Conservation (phyloP, 1,284 basidiomycete species). For the Naganishia cerealis region DNA sequence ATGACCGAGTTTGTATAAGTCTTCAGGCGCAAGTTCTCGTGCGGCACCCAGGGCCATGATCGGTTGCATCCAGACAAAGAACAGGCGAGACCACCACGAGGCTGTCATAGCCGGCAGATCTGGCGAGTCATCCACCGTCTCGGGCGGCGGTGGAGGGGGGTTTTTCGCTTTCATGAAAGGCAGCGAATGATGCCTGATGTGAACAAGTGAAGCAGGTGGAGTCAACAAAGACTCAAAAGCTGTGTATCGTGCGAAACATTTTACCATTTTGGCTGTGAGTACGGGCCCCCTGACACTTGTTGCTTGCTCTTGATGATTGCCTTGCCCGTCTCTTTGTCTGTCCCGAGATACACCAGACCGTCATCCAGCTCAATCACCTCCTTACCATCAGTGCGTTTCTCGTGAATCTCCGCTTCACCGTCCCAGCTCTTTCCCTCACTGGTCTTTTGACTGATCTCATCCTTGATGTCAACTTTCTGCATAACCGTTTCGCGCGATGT, state of each 20-base stretch:
- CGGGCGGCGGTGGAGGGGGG: slow-evolving; percentile 57
- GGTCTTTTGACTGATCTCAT: slow-evolving; percentile 1
- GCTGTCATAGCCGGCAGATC: slow-evolving; percentile 61
- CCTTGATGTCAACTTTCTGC: not conserved
- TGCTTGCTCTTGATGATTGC: slow-evolving; percentile 48
- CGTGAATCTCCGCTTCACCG: slow-evolving; percentile 12
- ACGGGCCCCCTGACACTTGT: slow-evolving; percentile 46
- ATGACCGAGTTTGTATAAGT: slow-evolving; percentile 76
- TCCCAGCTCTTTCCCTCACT: not conserved
- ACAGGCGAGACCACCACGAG: slow-evolving; percentile 59
- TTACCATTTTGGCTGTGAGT: slow-evolving; percentile 49
- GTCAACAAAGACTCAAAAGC: slow-evolving; percentile 19
- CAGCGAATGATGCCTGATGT: slow-evolving; percentile 49
- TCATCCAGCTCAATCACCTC: slow-evolving; percentile 31
- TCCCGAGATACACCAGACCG: slow-evolving; percentile 29
- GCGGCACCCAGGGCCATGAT: slow-evolving; percentile 63
- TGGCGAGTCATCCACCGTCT: slow-evolving; percentile 61
- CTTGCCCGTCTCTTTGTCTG: slow-evolving; percentile 42
- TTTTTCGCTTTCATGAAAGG: slow-evolving; percentile 52
- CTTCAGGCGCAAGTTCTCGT: slow-evolving; percentile 74
- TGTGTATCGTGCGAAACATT: slow-evolving; percentile 28
- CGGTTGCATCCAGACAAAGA: slow-evolving; percentile 72
- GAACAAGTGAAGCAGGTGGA: not conserved
- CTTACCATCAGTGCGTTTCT: not conserved
- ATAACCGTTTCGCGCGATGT: not conserved